A percentile compares a stretch with the other conserved stretches of the same genome.
These are phyloP conservation scores for Grosmannia huntii DNA, from an alignment of 2,329 filamentous ascomycete genomes.

Conservation along the genomic window DNA sequence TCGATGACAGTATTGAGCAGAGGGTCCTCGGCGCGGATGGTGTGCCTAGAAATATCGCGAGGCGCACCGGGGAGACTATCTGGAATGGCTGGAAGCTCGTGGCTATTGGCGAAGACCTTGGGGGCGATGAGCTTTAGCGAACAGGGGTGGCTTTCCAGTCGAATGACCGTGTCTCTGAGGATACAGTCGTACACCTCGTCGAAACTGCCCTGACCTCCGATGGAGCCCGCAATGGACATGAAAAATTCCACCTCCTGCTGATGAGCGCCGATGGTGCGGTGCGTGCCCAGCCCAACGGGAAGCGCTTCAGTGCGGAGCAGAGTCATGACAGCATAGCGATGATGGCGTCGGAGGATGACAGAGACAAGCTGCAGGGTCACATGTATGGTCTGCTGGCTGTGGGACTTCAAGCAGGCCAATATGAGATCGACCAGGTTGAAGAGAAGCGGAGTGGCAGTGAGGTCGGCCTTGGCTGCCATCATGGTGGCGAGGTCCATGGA, in stretches of 20 bases:
- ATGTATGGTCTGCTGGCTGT: constrained; percentile 77
- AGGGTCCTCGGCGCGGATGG: constrained; percentile 48
- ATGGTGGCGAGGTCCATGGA: constrained; percentile 79
- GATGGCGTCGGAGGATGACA: constrained; percentile 75
- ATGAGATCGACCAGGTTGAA: constrained; percentile 92
- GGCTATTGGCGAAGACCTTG: constrained; percentile 41
- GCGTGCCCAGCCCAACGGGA: constrained; percentile 14
- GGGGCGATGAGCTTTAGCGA: constrained; percentile 56
- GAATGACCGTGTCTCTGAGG: constrained; percentile 55
- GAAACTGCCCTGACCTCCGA: constrained; percentile 58
- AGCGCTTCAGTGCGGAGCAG: constrained; percentile 56
- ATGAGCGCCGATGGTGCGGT: constrained; percentile 59
- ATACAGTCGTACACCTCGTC: constrained; percentile 62
- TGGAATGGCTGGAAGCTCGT: constrained; percentile 41
- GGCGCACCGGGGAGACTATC: constrained; percentile 47
- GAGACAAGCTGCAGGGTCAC: constrained; percentile 81
- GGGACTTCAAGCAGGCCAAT: constrained; percentile 69
- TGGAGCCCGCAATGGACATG: constrained; percentile 51
- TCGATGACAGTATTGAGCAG: constrained; percentile 51
- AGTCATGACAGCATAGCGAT: constrained; percentile 70
- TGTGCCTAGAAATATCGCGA: constrained; percentile 47
- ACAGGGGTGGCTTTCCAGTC: constrained; percentile 61
- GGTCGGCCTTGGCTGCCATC: constrained; percentile 61
- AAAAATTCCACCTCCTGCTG: constrained; percentile 63
- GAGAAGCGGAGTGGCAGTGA: constrained; percentile 64